Evolutionary conservation across 257 asterid genomes (phyloP).

Genomic region (Asclepias syriaca): DNA sequence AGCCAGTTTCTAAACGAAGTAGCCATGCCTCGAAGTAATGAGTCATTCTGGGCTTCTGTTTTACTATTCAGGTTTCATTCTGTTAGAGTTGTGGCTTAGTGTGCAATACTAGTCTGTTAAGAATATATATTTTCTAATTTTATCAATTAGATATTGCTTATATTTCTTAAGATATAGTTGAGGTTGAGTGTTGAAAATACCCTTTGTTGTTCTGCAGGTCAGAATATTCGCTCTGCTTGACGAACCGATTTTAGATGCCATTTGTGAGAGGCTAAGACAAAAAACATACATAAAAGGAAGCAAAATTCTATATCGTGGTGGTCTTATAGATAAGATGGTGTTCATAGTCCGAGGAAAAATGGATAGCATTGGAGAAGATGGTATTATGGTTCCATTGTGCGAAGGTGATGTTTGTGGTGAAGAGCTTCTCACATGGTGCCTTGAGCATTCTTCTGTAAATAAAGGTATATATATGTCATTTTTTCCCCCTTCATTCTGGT

Average conservation of each 20-base stretch:
- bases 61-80: no score
- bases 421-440: slow-evolving; percentile 96
- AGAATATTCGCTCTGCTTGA: slow-evolving; percentile 69
- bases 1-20: neutral
- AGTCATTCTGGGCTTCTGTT: neutral
- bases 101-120: no score
- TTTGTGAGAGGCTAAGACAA: slow-evolving; percentile 75
- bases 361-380: slow-evolving; percentile 76
- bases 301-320: slow-evolving; percentile 51
- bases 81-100: no score
- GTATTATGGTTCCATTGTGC: slow-evolving; percentile 40
- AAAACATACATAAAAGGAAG: slow-evolving; percentile 76
- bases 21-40: neutral
- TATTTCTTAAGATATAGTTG: no score
- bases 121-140: no score
- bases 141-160: no score
- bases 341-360: slow-evolving; percentile 83
- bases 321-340: slow-evolving; percentile 84
- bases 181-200: no score
- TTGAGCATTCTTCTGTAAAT: slow-evolving; percentile 79
- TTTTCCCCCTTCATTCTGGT: neutral
- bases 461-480: slow-evolving; percentile 39
- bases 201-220: slow-evolving; percentile 44
- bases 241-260: slow-evolving; percentile 79
- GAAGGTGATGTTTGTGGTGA: slow-evolving; percentile 92